A percentile compares a stretch with the other conserved stretches of the same genome.
These are phyloP conservation scores for Soucietia sequanensis DNA, from an alignment of 805 yeast genomes.

Conservation along the genomic window DNA sequence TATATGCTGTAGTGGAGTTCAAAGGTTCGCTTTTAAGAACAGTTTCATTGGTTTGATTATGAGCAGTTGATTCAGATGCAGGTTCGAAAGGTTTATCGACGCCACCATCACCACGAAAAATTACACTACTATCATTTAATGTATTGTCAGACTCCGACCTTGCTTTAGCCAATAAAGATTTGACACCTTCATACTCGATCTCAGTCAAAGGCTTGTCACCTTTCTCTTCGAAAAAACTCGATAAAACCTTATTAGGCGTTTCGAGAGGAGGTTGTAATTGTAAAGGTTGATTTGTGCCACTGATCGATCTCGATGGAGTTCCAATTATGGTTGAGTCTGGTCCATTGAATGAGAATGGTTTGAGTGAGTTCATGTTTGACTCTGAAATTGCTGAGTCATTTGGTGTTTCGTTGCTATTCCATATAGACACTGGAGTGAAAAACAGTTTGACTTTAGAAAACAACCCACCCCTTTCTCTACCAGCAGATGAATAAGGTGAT, in stretches of 20 bases:
- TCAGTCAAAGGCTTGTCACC: slow-evolving; percentile 75
- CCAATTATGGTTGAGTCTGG: slow-evolving; percentile 6
- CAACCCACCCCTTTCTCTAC: slow-evolving; percentile 16
- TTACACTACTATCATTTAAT: slow-evolving; percentile 2
- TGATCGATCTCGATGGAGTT: slow-evolving; percentile 8
- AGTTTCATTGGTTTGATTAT: neutral
- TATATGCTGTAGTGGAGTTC: slow-evolving; percentile 20
- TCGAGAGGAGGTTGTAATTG: slow-evolving; percentile 5
- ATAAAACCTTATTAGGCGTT: slow-evolving; percentile 53
- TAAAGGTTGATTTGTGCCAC: too few species aligned
- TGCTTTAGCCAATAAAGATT: slow-evolving; percentile 45
- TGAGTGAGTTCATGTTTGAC: slow-evolving; percentile 3
- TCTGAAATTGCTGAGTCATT: slow-evolving; percentile 2
- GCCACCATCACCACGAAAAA: slow-evolving; percentile 1
- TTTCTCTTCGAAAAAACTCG: slow-evolving; percentile 67
- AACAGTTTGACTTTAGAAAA: slow-evolving; percentile 25
- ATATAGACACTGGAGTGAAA: slow-evolving; percentile 7
- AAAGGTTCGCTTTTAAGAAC: slow-evolving; percentile 6
- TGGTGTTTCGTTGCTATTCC: slow-evolving; percentile 3
- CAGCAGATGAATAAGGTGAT: slow-evolving; percentile 17
- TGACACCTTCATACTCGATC: slow-evolving; percentile 79
- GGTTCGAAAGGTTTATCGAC: slow-evolving; percentile 1
- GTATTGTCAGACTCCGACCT: slow-evolving; percentile 4
- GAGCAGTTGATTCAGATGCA: too few species aligned
- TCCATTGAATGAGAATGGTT: slow-evolving; percentile 9